These are phyloP conservation scores for Penicillium sp. DNA, from an alignment of 2,329 filamentous ascomycete species.

Conservation along the genomic window DNA sequence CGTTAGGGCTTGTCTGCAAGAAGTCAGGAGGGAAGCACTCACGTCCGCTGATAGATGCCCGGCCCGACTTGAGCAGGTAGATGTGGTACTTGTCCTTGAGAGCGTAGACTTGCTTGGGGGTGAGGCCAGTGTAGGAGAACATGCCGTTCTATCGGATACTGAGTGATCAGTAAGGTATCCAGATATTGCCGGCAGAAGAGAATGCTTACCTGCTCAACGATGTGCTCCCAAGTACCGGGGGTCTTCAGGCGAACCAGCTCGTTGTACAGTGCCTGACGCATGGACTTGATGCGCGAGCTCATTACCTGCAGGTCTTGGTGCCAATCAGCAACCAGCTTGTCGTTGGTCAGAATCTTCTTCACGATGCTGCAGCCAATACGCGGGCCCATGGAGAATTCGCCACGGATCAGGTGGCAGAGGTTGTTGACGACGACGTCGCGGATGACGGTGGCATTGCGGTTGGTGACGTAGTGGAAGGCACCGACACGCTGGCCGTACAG, in stretches of 20 bases:
- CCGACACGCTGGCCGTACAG: conserved; percentile 94
- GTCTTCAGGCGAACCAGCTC: conserved; percentile 82
- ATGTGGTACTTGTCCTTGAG: conserved; percentile 45
- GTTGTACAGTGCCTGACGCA: conserved; percentile 73
- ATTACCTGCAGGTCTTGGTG: conserved; percentile 84
- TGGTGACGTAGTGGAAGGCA: conserved; percentile 68
- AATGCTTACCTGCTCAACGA: conserved; percentile 77
- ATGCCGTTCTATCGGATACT: conserved; percentile 62
- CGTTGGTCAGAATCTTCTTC: conserved; percentile 74
- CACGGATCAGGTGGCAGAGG: conserved; percentile 40
- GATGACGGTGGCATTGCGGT: conserved; percentile 28
- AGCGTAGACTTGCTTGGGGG: conserved; percentile 43
- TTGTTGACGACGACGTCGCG: conserved; percentile 37
- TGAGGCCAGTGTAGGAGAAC: conserved; percentile 73
- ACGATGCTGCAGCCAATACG: conserved; percentile 86
- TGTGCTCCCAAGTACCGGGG: conserved; percentile 94
- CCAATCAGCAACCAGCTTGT: conserved; percentile 78
- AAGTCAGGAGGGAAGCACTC: conserved; percentile 15
- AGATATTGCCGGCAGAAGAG: neutral
- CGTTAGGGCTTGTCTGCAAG: neutral
- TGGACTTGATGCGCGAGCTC: conserved; percentile 88
- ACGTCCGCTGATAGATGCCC: conserved; percentile 43
- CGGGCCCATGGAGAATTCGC: conserved; percentile 56
- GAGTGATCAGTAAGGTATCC: neutral
- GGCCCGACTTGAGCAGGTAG: conserved; percentile 42